phyloP scores from a whole-genome alignment of 345 rosid species.

The Salix viminalis region DNA sequence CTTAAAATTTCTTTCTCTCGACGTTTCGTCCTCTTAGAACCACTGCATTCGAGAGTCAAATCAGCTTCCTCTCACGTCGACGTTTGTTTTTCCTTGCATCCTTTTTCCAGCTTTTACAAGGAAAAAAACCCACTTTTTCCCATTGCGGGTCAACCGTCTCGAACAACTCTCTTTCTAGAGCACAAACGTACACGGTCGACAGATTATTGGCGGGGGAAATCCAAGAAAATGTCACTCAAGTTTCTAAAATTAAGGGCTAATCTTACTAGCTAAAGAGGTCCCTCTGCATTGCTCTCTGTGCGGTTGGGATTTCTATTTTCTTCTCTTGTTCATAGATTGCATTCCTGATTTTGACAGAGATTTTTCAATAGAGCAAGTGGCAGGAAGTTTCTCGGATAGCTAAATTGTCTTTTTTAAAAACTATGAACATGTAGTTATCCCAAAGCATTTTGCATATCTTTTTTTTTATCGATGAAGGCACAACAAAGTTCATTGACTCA shows the following conservation, averaged over 20 bases:
- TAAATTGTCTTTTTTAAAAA: background rate
- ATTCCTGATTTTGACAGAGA: too few species aligned
- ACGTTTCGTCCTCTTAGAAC: slow-evolving; percentile 13
- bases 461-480: background rate
- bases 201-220: background rate
- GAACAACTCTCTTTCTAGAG: slow-evolving; percentile 27
- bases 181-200: background rate
- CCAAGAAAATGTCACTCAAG: background rate
- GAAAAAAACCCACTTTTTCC: slow-evolving; percentile 23
- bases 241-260: background rate
- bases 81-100: background rate
- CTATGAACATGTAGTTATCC: background rate
- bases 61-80: background rate
- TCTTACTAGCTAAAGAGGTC: background rate
- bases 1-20: slow-evolving; percentile 1
- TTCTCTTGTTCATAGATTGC: too few species aligned
- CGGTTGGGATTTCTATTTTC: too few species aligned
- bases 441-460: background rate
- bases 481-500: too few species aligned
- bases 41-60: slow-evolving; percentile 14
- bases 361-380: too few species aligned
- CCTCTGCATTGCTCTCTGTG: too few species aligned
- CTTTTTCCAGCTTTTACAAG: background rate
- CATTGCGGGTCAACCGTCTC: slow-evolving; percentile 37
- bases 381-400: background rate